phyloP scores from a whole-genome alignment of 208 protist genomes.

The Trichomonas tenax region DNA sequence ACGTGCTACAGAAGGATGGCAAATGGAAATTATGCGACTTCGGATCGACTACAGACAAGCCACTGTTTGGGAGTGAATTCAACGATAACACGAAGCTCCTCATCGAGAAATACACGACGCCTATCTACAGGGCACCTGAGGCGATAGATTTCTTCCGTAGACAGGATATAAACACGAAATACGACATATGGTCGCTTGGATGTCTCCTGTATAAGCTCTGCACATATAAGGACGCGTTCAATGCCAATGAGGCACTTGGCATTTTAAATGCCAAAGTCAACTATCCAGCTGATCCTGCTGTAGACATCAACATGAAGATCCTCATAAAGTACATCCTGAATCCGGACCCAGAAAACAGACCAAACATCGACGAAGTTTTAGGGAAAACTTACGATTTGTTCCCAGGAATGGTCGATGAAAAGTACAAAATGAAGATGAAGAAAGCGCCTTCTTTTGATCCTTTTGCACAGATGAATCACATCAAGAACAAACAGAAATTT shows the following conservation, averaged over 20 bases:
- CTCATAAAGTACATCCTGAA: neutral
- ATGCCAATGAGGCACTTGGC: neutral
- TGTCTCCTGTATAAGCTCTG: neutral
- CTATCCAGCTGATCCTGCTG: neutral
- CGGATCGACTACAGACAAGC: neutral
- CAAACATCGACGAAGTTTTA: neutral
- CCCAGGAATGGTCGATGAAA: neutral
- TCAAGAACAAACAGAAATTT: neutral
- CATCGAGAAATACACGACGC: slow-evolving; percentile 2
- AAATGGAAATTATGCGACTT: slow-evolving; percentile 22
- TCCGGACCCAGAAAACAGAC: neutral
- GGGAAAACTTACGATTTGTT: neutral
- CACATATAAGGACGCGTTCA: slow-evolving; percentile 1
- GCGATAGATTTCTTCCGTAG: neutral
- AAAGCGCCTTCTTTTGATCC: neutral
- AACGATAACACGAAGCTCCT: neutral
- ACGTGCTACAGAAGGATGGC: neutral
- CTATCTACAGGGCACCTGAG: neutral
- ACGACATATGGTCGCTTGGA: neutral
- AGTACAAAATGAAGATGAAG: neutral
- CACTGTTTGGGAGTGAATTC: no score
- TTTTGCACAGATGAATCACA: neutral
- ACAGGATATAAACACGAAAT: neutral
- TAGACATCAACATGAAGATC: neutral
- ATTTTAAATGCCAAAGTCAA: neutral